Conservation (phyloP, 805 yeast species). For the Suhomyces sp. region DNA sequence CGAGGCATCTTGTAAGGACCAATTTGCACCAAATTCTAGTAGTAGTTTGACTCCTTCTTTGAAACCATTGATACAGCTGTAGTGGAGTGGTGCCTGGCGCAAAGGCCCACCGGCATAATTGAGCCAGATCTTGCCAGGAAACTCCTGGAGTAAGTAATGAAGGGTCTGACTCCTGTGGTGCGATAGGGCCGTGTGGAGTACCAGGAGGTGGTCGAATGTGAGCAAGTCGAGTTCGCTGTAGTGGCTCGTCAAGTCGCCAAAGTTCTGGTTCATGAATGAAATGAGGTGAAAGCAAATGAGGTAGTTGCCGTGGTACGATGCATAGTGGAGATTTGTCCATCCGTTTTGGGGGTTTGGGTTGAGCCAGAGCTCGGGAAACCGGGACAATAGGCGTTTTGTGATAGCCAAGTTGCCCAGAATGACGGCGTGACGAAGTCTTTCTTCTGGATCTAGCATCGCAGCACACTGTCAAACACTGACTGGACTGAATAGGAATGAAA, state of each 20-base stretch:
- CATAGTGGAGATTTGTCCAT: slow-evolving; percentile 82
- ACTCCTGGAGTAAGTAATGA: slow-evolving; percentile 59
- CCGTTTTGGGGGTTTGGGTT: slow-evolving; percentile 66
- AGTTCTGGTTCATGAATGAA: slow-evolving; percentile 36
- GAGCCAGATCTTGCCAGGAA: slow-evolving; percentile 43
- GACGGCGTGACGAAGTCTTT: slow-evolving; percentile 67
- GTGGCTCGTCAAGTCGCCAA: slow-evolving; percentile 17
- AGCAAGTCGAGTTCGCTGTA: slow-evolving; percentile 28
- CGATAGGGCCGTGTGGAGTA: slow-evolving; percentile 66
- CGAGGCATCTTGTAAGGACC: slow-evolving; percentile 23
- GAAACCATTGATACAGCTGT: slow-evolving; percentile 59
- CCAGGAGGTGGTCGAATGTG: slow-evolving; percentile 58
- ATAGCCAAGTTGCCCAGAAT: slow-evolving; percentile 59
- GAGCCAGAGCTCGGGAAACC: slow-evolving; percentile 67
- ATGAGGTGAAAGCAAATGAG: slow-evolving; percentile 61
- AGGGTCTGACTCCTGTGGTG: slow-evolving; percentile 64
- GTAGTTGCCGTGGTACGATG: slow-evolving; percentile 70
- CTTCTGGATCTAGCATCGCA: slow-evolving; percentile 57
- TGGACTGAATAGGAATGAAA: too few relatives aligned
- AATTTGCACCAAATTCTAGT: slow-evolving; percentile 66
- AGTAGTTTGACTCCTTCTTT: slow-evolving; percentile 62
- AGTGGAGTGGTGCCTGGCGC: slow-evolving; percentile 61
- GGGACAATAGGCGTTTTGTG: slow-evolving; percentile 60
- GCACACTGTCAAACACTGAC: not conserved
- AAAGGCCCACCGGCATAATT: slow-evolving; percentile 53